Evolutionary conservation across 225 moss, liverwort and hornwort genomes (phyloP).

Genomic region (Marchantia paleacea): DNA sequence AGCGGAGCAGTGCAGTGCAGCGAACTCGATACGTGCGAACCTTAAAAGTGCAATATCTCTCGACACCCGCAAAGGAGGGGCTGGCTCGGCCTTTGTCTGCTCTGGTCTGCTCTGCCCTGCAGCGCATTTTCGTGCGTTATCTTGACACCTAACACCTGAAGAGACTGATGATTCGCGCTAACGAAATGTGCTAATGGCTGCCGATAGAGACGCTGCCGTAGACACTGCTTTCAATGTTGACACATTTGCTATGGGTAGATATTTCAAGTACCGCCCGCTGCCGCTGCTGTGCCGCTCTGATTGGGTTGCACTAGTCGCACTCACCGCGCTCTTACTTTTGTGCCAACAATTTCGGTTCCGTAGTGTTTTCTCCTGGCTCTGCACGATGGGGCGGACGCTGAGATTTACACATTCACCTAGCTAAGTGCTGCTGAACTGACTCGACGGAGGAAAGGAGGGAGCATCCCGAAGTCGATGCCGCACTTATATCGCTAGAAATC

Average conservation of each 20-base stretch:
- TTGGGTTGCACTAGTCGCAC: no score
- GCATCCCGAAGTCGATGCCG: background rate
- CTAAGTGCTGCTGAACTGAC: no score
- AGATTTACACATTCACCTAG: background rate
- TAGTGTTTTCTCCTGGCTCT: background rate
- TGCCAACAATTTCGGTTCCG: slow-evolving; percentile 4
- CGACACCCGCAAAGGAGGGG: background rate
- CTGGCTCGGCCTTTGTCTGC: background rate
- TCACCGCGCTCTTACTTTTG: background rate
- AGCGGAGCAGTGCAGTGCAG: background rate
- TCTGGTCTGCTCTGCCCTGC: background rate
- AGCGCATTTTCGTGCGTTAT: background rate
- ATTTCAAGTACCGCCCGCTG: background rate
- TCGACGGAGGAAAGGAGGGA: no score
- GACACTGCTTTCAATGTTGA: no score
- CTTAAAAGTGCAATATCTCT: background rate
- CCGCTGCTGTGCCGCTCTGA: background rate
- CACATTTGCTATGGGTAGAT: background rate
- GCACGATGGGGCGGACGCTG: background rate
- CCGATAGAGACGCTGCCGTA: background rate
- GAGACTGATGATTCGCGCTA: background rate
- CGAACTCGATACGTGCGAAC: background rate
- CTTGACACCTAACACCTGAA: slow-evolving; percentile 2
- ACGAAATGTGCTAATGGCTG: background rate
- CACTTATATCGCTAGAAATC: background rate